A percentile compares a stretch with the other conserved stretches of the same genome.
phyloP scores from a whole-genome alignment of 2,329 filamentous ascomycete genomes.

The Trichoderma citrinoviride region DNA sequence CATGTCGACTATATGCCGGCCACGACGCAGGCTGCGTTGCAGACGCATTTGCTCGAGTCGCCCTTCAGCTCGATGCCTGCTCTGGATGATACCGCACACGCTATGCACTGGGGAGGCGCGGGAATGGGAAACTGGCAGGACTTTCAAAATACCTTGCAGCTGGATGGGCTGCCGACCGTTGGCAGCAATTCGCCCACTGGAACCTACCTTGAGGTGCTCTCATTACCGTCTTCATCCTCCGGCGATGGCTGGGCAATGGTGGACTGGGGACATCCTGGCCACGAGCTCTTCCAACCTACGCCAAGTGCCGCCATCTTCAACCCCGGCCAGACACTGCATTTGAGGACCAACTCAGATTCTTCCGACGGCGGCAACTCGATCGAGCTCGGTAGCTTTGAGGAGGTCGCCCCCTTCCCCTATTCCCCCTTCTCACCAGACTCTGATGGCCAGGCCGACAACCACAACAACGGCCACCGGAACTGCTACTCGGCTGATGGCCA shows the following conservation, averaged over 20 bases:
- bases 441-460: conserved; percentile 66
- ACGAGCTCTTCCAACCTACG: conserved; percentile 56
- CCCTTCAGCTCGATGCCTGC: conserved; percentile 59
- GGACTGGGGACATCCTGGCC: conserved; percentile 67
- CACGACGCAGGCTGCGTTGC: conserved; percentile 62
- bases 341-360: conserved; percentile 82
- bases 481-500: conserved; percentile 59
- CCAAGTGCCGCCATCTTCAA: conserved; percentile 77
- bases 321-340: conserved; percentile 83
- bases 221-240: conserved; percentile 73
- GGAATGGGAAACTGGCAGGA: conserved; percentile 77
- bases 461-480: conserved; percentile 56
- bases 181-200: conserved; percentile 47
- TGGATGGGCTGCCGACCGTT: conserved; percentile 47
- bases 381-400: conserved; percentile 77
- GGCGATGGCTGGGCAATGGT: conserved; percentile 87
- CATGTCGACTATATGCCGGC: conserved; percentile 60
- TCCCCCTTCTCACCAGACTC: conserved; percentile 82
- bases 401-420: conserved; percentile 67
- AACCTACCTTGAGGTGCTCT: conserved; percentile 78
- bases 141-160: conserved; percentile 61
- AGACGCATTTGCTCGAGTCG: conserved; percentile 61
- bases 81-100: conserved; percentile 53
- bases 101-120: conserved; percentile 57
- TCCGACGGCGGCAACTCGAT: conserved; percentile 67